These are phyloP conservation scores for Magnusiomyces starmeri DNA, from an alignment of 1,139 yeast species.

Conservation along the genomic window DNA sequence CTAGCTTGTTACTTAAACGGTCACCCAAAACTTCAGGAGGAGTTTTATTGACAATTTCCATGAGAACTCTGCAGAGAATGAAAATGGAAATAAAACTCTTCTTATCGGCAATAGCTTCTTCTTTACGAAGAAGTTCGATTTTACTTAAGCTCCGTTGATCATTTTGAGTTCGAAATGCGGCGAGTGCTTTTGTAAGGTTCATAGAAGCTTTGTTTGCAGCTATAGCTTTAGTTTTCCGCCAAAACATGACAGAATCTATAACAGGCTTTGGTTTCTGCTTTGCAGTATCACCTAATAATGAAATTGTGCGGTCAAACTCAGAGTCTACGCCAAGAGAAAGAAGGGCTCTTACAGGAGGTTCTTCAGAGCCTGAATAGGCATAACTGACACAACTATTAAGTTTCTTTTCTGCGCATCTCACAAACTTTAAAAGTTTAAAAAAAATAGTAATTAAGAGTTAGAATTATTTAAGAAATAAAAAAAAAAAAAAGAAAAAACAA, in stretches of 20 bases:
- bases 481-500: neutral
- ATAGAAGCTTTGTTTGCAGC: slow-evolving; percentile 63
- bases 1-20: slow-evolving; percentile 75
- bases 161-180: slow-evolving; percentile 10
- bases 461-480: neutral
- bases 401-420: slow-evolving; percentile 85
- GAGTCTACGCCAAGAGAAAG: slow-evolving; percentile 84
- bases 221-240: slow-evolving; percentile 91
- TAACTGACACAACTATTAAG: slow-evolving; percentile 65
- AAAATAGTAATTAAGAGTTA: slow-evolving; percentile 2
- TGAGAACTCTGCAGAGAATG: slow-evolving; percentile 85
- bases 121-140: slow-evolving; percentile 26
- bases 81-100: slow-evolving; percentile 81
- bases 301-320: slow-evolving; percentile 75
- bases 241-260: slow-evolving; percentile 94
- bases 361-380: slow-evolving; percentile 44
- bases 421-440: slow-evolving; percentile 42
- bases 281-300: slow-evolving; percentile 85
- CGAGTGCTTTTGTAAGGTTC: slow-evolving; percentile 10
- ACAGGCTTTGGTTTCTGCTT: slow-evolving; percentile 89
- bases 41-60: slow-evolving; percentile 87
- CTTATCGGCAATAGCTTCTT: slow-evolving; percentile 78
- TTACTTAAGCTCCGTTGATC: slow-evolving; percentile 6
- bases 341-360: slow-evolving; percentile 76
- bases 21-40: slow-evolving; percentile 66